phyloP scores from a whole-genome alignment of 2,329 filamentous ascomycete species.

The Aspergillus arachidicola region DNA sequence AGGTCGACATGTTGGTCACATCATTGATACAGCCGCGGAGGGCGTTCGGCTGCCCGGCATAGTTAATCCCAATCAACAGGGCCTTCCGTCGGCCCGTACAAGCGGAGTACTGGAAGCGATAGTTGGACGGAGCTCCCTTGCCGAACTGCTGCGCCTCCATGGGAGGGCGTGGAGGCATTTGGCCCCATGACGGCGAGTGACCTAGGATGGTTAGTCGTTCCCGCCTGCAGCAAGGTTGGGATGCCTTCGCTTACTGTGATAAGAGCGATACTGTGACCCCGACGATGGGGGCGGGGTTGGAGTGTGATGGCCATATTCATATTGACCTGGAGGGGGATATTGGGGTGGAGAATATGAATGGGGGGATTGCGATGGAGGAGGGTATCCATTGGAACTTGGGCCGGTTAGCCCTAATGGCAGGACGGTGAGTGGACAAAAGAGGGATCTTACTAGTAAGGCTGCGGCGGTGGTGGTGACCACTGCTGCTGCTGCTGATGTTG shows the following conservation, averaged over 20 bases:
- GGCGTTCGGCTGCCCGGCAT: constrained; percentile 87
- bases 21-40: constrained; percentile 94
- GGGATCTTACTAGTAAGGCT: constrained; percentile 16
- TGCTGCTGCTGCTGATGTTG: constrained; percentile 12
- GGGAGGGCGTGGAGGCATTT: constrained; percentile 68
- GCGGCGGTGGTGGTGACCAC: constrained; percentile 17
- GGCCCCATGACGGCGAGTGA: constrained; percentile 56
- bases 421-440: neutral
- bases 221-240: neutral
- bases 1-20: constrained; percentile 92
- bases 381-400: constrained; percentile 8
- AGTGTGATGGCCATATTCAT: constrained; percentile 11
- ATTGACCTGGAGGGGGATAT: constrained; percentile 4
- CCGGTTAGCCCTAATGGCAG: neutral
- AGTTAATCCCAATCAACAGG: constrained; percentile 91
- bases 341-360: constrained; percentile 9
- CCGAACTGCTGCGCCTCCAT: constrained; percentile 72
- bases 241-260: constrained; percentile 17
- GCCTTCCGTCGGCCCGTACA: constrained; percentile 89
- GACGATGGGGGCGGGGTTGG: constrained; percentile 23
- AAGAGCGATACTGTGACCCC: constrained; percentile 12
- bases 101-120: constrained; percentile 89
- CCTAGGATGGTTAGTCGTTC: constrained; percentile 30
- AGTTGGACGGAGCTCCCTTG: constrained; percentile 74
- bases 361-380: constrained; percentile 6